A percentile compares a stretch with the other conserved stretches of the same genome.
Evolutionary conservation across 2,329 filamentous ascomycete species (phyloP).

Genomic region (Pseudogymnoascus sp.): DNA sequence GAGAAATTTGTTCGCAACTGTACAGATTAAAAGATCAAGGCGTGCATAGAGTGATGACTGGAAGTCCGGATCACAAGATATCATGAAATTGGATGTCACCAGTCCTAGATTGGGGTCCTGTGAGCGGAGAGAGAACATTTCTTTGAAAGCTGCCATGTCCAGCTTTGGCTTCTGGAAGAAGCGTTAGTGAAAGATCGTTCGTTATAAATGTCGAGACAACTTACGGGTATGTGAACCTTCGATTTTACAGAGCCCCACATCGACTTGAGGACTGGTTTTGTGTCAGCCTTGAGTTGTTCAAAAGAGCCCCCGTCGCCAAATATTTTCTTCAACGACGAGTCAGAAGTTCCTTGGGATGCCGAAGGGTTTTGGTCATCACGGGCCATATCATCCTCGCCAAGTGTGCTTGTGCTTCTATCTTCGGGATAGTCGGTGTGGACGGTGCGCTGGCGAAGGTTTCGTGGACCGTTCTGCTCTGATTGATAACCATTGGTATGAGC

Average conservation of each 20-base stretch:
- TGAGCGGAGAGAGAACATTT: conserved; percentile 3
- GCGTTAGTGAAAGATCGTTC: not conserved
- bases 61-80: conserved; percentile 3
- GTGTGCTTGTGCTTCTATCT: not conserved
- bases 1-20: conserved; percentile 36
- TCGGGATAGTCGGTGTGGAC: not conserved
- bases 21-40: conserved; percentile 1
- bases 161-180: not conserved
- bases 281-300: not conserved
- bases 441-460: not conserved
- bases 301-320: not conserved
- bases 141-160: not conserved
- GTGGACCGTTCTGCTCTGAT: not conserved
- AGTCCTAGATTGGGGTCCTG: not conserved
- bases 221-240: conserved; percentile 6
- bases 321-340: not conserved
- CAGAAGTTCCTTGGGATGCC: not conserved
- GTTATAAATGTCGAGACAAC: not conserved
- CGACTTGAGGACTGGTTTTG: conserved; percentile 1
- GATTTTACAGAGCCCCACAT: conserved; percentile 2
- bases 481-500: not conserved
- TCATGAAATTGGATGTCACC: conserved; percentile 6
- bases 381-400: not conserved
- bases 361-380: not conserved
- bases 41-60: not conserved